These are phyloP conservation scores for Mycena filopes DNA, from an alignment of 768 basidiomycete species.

Conservation along the genomic window DNA sequence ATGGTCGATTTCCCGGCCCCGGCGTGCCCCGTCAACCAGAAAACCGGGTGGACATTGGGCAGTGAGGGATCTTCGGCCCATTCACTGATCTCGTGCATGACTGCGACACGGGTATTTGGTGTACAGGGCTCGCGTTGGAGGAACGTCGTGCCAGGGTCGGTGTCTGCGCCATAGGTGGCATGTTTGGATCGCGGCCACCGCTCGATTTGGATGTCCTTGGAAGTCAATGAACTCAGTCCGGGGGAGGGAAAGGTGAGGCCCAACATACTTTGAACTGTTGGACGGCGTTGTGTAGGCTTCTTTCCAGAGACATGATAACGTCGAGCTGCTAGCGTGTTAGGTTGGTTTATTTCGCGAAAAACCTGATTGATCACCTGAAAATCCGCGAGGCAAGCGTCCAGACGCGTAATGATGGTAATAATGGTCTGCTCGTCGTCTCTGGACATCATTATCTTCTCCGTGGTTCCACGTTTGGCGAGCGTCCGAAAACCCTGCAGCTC, in stretches of 20 bases:
- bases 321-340: neutral
- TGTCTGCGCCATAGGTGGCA: conserved; percentile 4
- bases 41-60: conserved; percentile 25
- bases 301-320: neutral
- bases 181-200: conserved; percentile 4
- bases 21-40: conserved; percentile 3
- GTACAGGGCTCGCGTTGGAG: conserved; percentile 31
- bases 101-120: conserved; percentile 38
- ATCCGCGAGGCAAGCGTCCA: conserved; percentile 24
- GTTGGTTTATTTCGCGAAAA: neutral
- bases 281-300: neutral
- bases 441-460: conserved; percentile 18
- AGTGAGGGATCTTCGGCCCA: conserved; percentile 38
- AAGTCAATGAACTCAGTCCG: neutral
- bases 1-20: conserved; percentile 38
- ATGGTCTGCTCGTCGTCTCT: conserved; percentile 25
- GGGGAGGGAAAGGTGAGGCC: too few species aligned
- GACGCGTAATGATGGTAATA: conserved; percentile 4
- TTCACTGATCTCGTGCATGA: conserved; percentile 33
- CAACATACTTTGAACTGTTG: conserved; percentile 5
- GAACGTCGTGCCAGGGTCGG: neutral
- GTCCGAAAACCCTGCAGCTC: neutral
- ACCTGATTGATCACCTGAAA: conserved; percentile 24
- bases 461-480: neutral
- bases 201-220: neutral